These are phyloP conservation scores for Colletotrichum nymphaeae DNA, from an alignment of 2,329 filamentous ascomycete species.

Conservation along the genomic window DNA sequence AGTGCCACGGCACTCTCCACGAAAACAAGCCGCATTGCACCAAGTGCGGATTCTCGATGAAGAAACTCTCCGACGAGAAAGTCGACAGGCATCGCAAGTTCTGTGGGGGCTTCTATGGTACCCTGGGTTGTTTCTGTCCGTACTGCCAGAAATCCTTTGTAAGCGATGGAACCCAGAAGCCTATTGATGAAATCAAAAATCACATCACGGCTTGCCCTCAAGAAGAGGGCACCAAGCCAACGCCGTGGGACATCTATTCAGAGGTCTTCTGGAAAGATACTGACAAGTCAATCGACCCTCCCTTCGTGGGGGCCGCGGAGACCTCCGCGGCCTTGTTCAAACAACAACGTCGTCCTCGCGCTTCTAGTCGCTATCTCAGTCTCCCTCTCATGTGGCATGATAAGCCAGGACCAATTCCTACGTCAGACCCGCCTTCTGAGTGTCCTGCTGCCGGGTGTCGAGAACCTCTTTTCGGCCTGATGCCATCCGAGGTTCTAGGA, in stretches of 20 bases:
- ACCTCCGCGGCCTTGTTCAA: neutral
- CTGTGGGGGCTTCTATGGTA: conserved; percentile 36
- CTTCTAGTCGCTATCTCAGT: conserved; percentile 16
- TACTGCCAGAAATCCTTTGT: conserved; percentile 35
- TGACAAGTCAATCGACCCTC: conserved; percentile 19
- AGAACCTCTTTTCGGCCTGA: conserved; percentile 30
- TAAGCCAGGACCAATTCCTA: conserved; percentile 12
- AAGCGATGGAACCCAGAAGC: neutral
- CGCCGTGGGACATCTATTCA: conserved; percentile 33
- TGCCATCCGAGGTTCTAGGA: conserved; percentile 26
- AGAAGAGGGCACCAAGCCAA: neutral
- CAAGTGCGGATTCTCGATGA: conserved; percentile 33
- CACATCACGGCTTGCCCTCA: conserved; percentile 23
- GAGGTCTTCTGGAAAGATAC: conserved; percentile 20
- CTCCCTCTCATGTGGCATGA: conserved; percentile 32
- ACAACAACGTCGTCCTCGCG: conserved; percentile 4
- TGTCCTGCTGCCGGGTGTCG: conserved; percentile 23
- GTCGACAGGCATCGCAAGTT: conserved; percentile 32
- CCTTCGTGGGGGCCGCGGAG: conserved; percentile 19
- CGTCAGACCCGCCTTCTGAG: conserved; percentile 28
- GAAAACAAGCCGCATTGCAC: conserved; percentile 32
- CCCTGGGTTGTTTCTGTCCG: conserved; percentile 37
- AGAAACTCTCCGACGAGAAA: conserved; percentile 4
- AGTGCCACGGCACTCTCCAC: conserved; percentile 28
- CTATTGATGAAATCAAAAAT: neutral